phyloP scores from a whole-genome alignment of 1,284 basidiomycete species.

The Phylloboletellus chloephorus region DNA sequence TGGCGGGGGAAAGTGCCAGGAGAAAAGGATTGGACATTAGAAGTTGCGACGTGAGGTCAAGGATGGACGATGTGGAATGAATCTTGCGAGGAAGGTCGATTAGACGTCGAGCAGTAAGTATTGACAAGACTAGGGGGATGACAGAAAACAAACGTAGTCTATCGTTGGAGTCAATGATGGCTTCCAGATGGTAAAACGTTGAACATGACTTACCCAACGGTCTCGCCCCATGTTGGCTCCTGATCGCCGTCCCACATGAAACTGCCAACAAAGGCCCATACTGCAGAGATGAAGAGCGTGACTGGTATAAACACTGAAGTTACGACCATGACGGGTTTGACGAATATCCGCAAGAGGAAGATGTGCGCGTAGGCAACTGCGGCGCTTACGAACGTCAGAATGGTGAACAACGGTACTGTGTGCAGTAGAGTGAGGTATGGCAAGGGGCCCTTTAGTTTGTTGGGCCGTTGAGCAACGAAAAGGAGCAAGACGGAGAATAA shows the following conservation, averaged over 20 bases:
- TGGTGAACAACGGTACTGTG: slow-evolving; percentile 78
- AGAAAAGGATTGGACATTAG: slow-evolving; percentile 78
- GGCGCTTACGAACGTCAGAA: slow-evolving; percentile 72
- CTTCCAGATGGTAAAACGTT: background rate
- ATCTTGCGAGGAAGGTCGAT: slow-evolving; percentile 61
- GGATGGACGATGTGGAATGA: slow-evolving; percentile 68
- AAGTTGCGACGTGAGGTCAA: slow-evolving; percentile 76
- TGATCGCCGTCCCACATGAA: slow-evolving; percentile 76
- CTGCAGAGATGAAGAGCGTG: slow-evolving; percentile 72
- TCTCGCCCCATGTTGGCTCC: slow-evolving; percentile 74
- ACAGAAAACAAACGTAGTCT: slow-evolving; percentile 75
- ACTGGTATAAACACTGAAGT: slow-evolving; percentile 79
- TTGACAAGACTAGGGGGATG: slow-evolving; percentile 64
- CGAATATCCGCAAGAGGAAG: slow-evolving; percentile 70
- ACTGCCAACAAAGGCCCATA: slow-evolving; percentile 87
- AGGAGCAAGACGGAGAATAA: slow-evolving; percentile 61
- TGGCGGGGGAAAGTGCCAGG: slow-evolving; percentile 72
- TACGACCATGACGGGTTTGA: slow-evolving; percentile 74
- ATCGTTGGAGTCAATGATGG: slow-evolving; percentile 5
- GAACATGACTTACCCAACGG: slow-evolving; percentile 60
- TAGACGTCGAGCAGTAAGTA: slow-evolving; percentile 69
- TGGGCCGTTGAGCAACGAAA: slow-evolving; percentile 44
- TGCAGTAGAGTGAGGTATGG: slow-evolving; percentile 77
- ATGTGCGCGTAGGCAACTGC: slow-evolving; percentile 72
- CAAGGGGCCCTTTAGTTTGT: slow-evolving; percentile 34